phyloP scores from a whole-genome alignment of 495 filamentous ascomycete species.

The Polyplosphaeria fusca region DNA sequence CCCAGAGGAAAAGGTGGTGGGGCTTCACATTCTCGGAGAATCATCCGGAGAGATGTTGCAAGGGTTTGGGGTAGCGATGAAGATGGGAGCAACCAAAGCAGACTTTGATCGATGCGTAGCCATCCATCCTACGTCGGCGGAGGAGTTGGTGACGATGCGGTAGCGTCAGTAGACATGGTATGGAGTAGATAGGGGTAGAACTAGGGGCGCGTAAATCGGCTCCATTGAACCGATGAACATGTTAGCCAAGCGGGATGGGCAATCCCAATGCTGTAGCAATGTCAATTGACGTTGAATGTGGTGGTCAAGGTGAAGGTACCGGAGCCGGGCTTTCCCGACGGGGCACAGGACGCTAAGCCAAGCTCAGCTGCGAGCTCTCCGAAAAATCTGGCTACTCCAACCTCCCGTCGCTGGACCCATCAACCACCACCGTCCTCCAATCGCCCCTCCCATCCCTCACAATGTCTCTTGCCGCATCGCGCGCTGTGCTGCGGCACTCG shows the following conservation, averaged over 20 bases:
- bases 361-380: neutral
- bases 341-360: neutral
- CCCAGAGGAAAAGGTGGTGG: constrained; percentile 57
- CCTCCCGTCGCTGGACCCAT: constrained; percentile 12
- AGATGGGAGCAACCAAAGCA: constrained; percentile 37
- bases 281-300: too few species aligned
- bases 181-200: too few species aligned
- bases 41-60: constrained; percentile 44
- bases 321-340: neutral
- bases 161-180: constrained; percentile 1
- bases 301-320: too few species aligned
- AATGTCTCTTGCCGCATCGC: constrained; percentile 50
- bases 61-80: constrained; percentile 32
- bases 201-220: too few species aligned
- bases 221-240: too few species aligned
- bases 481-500: constrained; percentile 61
- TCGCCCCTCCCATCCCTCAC: constrained; percentile 22
- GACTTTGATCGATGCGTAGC: constrained; percentile 36
- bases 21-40: constrained; percentile 57
- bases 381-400: constrained; percentile 18
- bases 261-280: too few species aligned
- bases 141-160: constrained; percentile 33
- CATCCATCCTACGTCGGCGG: constrained; percentile 33
- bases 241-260: too few species aligned
- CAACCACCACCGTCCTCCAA: constrained; percentile 22